phyloP scores from a whole-genome alignment of 176 grass and related monocot species.

The Pontederia crassipes region DNA sequence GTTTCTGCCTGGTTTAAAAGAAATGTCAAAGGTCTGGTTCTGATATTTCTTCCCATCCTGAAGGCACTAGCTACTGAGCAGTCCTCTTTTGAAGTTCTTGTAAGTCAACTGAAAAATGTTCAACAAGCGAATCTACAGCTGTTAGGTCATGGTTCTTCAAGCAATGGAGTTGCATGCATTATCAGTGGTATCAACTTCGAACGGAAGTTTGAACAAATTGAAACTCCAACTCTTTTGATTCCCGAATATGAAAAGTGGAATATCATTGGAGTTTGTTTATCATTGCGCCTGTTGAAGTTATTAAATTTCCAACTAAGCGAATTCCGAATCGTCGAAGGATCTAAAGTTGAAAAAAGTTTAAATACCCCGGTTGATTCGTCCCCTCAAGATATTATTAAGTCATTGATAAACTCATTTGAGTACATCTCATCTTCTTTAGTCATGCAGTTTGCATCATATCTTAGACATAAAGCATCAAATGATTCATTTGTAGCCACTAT shows the following conservation, averaged over 20 bases:
- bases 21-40: conserved; percentile 52
- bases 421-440: conserved; percentile 61
- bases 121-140: conserved; percentile 25
- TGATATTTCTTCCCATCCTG: conserved; percentile 56
- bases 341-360: conserved; percentile 24
- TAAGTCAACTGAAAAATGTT: conserved; percentile 39
- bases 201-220: conserved; percentile 20
- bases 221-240: conserved; percentile 21
- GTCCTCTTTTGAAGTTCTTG: conserved; percentile 35
- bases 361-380: conserved; percentile 19
- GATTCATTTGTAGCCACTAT: conserved; percentile 27
- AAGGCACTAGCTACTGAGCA: conserved; percentile 35
- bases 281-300: conserved; percentile 50
- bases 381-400: conserved; percentile 33
- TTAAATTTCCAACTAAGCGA: conserved; percentile 37
- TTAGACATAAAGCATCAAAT: conserved; percentile 41
- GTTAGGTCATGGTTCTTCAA: conserved; percentile 28
- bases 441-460: conserved; percentile 56
- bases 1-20: conserved; percentile 54
- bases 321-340: conserved; percentile 31
- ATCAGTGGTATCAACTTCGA: conserved; percentile 9
- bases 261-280: conserved; percentile 53
- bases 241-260: conserved; percentile 69
- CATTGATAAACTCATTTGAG: conserved; percentile 38
- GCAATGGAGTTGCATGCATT: conserved; percentile 13